Percentiles rank a stretch among this genome's conserved stretches.
Evolutionary conservation across 2,329 filamentous ascomycete species (phyloP).

Genomic region (Penicillium sp.): DNA sequence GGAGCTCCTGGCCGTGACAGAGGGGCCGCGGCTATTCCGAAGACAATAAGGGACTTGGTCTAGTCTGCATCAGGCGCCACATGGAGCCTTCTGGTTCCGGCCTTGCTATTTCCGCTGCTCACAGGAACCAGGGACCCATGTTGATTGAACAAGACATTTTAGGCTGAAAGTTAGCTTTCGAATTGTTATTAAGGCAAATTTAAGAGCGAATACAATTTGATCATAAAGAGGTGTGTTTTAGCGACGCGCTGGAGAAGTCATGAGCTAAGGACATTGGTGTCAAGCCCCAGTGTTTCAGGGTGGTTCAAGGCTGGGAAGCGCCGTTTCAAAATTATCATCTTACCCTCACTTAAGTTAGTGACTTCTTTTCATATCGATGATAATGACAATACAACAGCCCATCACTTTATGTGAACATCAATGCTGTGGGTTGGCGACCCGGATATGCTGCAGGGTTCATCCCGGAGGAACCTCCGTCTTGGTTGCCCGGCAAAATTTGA

Average conservation of each 20-base stretch:
- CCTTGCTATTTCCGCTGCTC: not conserved
- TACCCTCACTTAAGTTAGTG: too few species aligned
- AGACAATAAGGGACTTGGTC: slow-evolving; percentile 3
- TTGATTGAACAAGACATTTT: not conserved
- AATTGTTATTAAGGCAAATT: not conserved
- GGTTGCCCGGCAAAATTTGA: slow-evolving; percentile 5
- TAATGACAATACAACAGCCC: not conserved
- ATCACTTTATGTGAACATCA: not conserved
- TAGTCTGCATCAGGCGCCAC: not conserved
- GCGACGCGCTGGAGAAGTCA: not conserved
- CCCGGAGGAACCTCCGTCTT: slow-evolving; percentile 14
- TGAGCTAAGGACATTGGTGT: not conserved
- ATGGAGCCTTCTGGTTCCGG: not conserved
- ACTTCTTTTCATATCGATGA: too few species aligned
- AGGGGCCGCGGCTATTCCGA: slow-evolving; percentile 17
- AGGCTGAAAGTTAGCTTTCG: not conserved
- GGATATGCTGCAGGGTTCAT: not conserved
- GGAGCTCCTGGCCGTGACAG: slow-evolving; percentile 17
- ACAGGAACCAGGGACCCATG: too few species aligned
- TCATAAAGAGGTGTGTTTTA: not conserved
- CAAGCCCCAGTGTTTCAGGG: slow-evolving; percentile 4
- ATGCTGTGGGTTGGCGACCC: not conserved
- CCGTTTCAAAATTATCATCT: not conserved
- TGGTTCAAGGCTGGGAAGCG: not conserved
- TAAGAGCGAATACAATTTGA: not conserved